These are phyloP conservation scores for Dipteronia sinensis DNA, from an alignment of 345 rosid species.

Conservation along the genomic window DNA sequence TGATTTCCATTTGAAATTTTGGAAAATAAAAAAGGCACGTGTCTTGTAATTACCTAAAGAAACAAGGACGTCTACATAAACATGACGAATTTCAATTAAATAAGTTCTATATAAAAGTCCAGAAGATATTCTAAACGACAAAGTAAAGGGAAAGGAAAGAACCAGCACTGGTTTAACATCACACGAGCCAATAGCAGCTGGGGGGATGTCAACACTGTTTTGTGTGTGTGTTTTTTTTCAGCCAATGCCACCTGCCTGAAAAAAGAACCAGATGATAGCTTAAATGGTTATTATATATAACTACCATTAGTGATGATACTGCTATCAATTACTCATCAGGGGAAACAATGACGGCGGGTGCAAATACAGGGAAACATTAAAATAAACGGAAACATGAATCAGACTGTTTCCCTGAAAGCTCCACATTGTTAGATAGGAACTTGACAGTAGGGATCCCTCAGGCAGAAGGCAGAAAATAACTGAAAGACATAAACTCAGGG, in stretches of 20 bases:
- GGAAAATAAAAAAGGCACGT: not conserved
- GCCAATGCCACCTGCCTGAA: conserved; percentile 3
- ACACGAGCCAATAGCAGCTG: not conserved
- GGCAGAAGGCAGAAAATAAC: not conserved
- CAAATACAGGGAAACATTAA: not conserved
- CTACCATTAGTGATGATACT: not conserved
- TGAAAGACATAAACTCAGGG: not conserved
- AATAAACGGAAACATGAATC: not conserved
- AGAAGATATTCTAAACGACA: not conserved
- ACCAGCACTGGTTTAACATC: not conserved
- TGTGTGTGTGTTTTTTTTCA: not conserved
- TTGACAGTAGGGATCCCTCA: not conserved
- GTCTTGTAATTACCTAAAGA: not conserved
- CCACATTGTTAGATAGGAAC: conserved; percentile 3
- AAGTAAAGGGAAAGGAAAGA: not conserved
- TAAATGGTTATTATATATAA: not conserved
- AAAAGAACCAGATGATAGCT: not conserved
- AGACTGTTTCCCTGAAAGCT: not conserved
- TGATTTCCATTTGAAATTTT: not conserved
- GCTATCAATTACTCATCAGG: not conserved
- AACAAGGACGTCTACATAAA: not conserved
- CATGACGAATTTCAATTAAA: not conserved
- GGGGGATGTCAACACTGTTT: not conserved
- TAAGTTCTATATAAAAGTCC: not conserved
- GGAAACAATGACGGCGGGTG: not conserved